Conservation (phyloP, 306 rosid genomes). For the Lathyrus aphaca region DNA sequence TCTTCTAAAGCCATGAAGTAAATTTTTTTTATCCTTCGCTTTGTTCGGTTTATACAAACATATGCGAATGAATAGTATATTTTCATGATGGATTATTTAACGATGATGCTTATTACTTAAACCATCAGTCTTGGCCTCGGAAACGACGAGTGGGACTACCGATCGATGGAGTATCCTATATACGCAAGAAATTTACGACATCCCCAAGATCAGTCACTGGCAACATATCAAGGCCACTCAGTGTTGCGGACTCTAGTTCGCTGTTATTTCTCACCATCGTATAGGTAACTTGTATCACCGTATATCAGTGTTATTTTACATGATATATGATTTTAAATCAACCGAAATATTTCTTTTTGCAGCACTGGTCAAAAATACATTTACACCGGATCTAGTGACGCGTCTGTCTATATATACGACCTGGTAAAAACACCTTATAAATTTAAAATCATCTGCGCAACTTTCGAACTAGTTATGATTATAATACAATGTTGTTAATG, state of each 20-base stretch:
- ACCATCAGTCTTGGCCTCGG: constrained; percentile 49
- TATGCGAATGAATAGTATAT: constrained; percentile 12
- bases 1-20: constrained; percentile 62
- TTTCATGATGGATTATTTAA: constrained; percentile 14
- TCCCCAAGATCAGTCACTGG: constrained; percentile 70
- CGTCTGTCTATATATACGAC: constrained; percentile 77
- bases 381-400: constrained; percentile 83
- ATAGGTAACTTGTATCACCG: constrained; percentile 55
- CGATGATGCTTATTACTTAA: constrained; percentile 24
- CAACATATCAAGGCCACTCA: constrained; percentile 85
- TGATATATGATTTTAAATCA: no score
- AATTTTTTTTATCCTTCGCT: constrained; percentile 11
- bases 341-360: constrained; percentile 43
- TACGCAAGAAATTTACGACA: constrained; percentile 60
- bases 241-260: constrained; percentile 81
- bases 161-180: constrained; percentile 87
- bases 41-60: constrained; percentile 17
- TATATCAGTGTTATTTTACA: not conserved
- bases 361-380: constrained; percentile 98
- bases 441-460: not conserved
- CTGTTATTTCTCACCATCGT: constrained; percentile 84
- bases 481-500: not conserved
- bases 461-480: not conserved
- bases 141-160: constrained; percentile 77
- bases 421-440: constrained; percentile 61